Evolutionary conservation across 495 filamentous ascomycete genomes (phyloP).

Genomic region (Penicillium chermesinum): DNA sequence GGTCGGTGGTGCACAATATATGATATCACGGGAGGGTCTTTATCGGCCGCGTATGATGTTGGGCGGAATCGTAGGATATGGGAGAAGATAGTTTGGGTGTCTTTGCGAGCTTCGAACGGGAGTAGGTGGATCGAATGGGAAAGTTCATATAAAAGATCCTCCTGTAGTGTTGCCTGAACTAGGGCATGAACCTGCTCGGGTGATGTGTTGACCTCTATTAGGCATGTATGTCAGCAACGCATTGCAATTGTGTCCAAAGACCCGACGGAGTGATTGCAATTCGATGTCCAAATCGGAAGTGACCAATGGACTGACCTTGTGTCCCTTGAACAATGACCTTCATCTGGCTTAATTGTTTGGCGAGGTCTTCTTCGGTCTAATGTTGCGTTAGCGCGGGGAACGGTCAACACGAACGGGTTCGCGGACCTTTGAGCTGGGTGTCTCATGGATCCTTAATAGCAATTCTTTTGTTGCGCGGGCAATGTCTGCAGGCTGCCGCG

Average conservation of each 20-base stretch:
- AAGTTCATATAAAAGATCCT: constrained; percentile 81
- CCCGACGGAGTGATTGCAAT: not conserved
- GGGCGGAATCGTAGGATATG: constrained; percentile 80
- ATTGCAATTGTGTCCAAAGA: constrained; percentile 8
- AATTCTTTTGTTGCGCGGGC: constrained; percentile 54
- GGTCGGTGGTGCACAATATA: constrained; percentile 80
- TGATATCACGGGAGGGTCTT: constrained; percentile 73
- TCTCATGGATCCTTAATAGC: constrained; percentile 44
- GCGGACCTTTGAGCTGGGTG: constrained; percentile 44
- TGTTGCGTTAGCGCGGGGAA: constrained; percentile 7
- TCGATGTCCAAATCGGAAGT: not conserved
- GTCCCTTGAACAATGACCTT: constrained; percentile 81
- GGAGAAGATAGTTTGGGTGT: constrained; percentile 84
- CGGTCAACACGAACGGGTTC: constrained; percentile 35
- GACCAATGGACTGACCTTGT: constrained; percentile 50
- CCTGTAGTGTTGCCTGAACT: constrained; percentile 72
- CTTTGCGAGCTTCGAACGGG: constrained; percentile 90
- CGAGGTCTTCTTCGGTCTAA: constrained; percentile 68
- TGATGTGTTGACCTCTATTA: constrained; percentile 80
- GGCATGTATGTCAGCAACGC: constrained; percentile 6
- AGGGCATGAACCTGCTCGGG: constrained; percentile 82
- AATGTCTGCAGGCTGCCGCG: constrained; percentile 51
- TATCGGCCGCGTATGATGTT: constrained; percentile 40
- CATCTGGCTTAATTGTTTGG: constrained; percentile 73
- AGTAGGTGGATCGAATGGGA: constrained; percentile 73